phyloP scores from a whole-genome alignment of 495 filamentous ascomycete species.

The Staphylotrichum longicolle region DNA sequence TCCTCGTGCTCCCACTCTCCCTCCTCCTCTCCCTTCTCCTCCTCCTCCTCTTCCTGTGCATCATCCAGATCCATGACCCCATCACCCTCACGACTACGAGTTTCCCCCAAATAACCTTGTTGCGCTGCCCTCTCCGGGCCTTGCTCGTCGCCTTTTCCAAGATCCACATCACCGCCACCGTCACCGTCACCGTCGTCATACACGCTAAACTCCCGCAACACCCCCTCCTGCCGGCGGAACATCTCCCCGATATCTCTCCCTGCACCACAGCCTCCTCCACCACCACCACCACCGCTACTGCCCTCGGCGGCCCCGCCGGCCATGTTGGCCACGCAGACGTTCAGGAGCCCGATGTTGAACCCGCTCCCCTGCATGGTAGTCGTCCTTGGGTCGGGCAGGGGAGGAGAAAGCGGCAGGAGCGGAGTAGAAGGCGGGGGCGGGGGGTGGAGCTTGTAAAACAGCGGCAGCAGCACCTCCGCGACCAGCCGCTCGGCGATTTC shows the following conservation, averaged over 20 bases:
- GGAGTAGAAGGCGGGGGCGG: slow-evolving; percentile 20
- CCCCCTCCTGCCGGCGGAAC: slow-evolving; percentile 66
- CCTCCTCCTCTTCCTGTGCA: neutral
- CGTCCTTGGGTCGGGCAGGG: neutral
- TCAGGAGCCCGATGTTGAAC: slow-evolving; percentile 69
- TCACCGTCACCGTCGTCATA: slow-evolving; percentile 17
- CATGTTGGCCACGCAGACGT: slow-evolving; percentile 87
- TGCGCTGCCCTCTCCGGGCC: neutral
- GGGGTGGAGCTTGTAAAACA: slow-evolving; percentile 72
- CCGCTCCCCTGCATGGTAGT: slow-evolving; percentile 59
- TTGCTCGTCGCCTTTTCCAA: neutral
- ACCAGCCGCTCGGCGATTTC: slow-evolving; percentile 66
- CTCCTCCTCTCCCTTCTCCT: neutral
- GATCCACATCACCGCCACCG: neutral
- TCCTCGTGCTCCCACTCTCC: neutral
- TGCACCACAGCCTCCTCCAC: slow-evolving; percentile 32
- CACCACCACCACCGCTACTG: too few species aligned
- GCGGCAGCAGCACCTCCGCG: slow-evolving; percentile 58
- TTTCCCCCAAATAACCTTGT: too few species aligned
- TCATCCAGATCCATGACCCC: neutral
- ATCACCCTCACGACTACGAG: neutral
- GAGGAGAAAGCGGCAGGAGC: neutral
- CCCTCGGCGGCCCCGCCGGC: slow-evolving; percentile 43
- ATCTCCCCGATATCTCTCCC: slow-evolving; percentile 62
- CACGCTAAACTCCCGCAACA: slow-evolving; percentile 61